phyloP scores from a whole-genome alignment of 1,139 yeast genomes.

The Yamadazyma dendronema region DNA sequence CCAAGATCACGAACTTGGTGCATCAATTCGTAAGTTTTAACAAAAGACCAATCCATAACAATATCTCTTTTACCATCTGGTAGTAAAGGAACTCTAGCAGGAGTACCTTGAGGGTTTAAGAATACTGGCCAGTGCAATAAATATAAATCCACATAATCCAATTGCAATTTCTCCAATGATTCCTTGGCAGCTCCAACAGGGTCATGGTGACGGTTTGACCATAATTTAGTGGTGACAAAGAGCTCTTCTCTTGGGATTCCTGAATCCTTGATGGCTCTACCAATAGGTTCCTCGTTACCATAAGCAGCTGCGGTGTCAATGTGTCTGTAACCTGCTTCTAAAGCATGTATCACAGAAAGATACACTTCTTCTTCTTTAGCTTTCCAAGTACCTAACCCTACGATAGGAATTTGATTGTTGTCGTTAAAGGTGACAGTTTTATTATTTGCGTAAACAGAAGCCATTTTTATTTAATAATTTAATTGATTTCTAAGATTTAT shows the following conservation, averaged over 20 bases:
- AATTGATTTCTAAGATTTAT: neutral
- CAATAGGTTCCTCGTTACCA: conserved; percentile 63
- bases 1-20: conserved; percentile 54
- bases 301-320: conserved; percentile 73
- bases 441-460: conserved; percentile 9
- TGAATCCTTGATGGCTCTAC: conserved; percentile 49
- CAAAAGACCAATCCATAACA: conserved; percentile 43
- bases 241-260: conserved; percentile 53
- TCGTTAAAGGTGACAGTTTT: conserved; percentile 45
- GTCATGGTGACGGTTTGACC: conserved; percentile 65
- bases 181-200: conserved; percentile 58
- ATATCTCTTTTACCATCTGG: conserved; percentile 27
- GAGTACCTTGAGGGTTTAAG: conserved; percentile 28
- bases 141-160: conserved; percentile 82
- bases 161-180: conserved; percentile 64
- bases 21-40: conserved; percentile 64
- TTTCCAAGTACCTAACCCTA: conserved; percentile 79
- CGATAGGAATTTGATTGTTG: conserved; percentile 58
- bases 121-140: conserved; percentile 83
- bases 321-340: conserved; percentile 68
- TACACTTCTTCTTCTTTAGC: conserved; percentile 50
- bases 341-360: conserved; percentile 56
- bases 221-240: conserved; percentile 61
- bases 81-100: conserved; percentile 30
- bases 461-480: conserved; percentile 1